A percentile compares a stretch with the other conserved stretches of the same genome.
These are phyloP conservation scores for Alisma plantagoaquatica DNA, from an alignment of 106 monocot genomes.

Conservation along the genomic window DNA sequence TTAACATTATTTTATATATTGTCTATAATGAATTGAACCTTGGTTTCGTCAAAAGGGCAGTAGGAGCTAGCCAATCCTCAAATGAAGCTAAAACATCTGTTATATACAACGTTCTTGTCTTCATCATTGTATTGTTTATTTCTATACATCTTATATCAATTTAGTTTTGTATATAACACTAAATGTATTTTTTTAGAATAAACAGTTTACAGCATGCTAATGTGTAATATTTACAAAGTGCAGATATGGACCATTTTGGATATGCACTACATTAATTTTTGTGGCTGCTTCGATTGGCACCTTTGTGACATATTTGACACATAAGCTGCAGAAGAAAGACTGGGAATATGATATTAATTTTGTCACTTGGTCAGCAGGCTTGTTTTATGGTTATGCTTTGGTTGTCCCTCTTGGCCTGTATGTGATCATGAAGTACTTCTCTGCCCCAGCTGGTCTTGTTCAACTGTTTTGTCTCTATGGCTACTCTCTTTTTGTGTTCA, in stretches of 20 bases:
- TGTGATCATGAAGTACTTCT: constrained; percentile 83
- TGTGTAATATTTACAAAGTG: not conserved
- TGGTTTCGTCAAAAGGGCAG: too few relatives aligned
- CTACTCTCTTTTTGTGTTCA: constrained; percentile 82
- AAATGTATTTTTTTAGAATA: too few relatives aligned
- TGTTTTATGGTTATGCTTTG: constrained; percentile 88
- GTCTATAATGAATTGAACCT: too few relatives aligned
- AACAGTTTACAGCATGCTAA: too few relatives aligned
- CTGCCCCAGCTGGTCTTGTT: constrained; percentile 72
- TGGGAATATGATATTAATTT: constrained; percentile 91
- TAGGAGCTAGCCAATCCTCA: too few relatives aligned
- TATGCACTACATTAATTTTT: constrained; percentile 92
- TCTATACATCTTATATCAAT: too few relatives aligned
- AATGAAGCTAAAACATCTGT: too few relatives aligned
- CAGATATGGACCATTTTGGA: constrained; percentile 96
- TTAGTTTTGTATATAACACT: too few relatives aligned
- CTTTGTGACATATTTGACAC: constrained; percentile 85
- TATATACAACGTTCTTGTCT: too few relatives aligned
- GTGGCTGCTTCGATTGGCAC: constrained; percentile 89
- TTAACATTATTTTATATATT: too few relatives aligned
- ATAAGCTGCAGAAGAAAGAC: constrained; percentile 79
- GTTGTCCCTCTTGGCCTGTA: constrained; percentile 73
- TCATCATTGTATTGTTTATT: too few relatives aligned
- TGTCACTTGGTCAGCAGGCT: constrained; percentile 87
- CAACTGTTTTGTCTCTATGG: constrained; percentile 91